phyloP scores from a whole-genome alignment of 441 rosid species.

The Viola pubescens region DNA sequence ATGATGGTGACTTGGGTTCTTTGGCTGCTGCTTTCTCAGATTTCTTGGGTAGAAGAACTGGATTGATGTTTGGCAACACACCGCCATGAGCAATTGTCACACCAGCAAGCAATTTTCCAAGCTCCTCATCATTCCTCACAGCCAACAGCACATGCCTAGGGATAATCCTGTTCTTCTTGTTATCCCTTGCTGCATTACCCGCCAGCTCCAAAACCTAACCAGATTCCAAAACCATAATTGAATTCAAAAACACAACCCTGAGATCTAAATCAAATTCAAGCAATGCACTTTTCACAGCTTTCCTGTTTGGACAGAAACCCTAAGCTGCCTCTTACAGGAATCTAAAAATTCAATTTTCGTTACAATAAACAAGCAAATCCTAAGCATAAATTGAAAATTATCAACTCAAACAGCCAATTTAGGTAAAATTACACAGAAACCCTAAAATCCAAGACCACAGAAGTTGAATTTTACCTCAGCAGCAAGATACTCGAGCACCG shows the following conservation, averaged over 20 bases:
- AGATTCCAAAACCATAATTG: neutral
- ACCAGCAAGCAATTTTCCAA: constrained; percentile 51
- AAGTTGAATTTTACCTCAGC: constrained; percentile 34
- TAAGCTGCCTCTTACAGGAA: too few relatives aligned
- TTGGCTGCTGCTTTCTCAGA: constrained; percentile 34
- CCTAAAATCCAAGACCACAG: too few relatives aligned
- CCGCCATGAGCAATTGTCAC: constrained; percentile 58
- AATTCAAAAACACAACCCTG: neutral
- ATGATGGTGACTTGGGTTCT: constrained; percentile 44
- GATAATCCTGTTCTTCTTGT: constrained; percentile 49
- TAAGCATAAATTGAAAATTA: too few relatives aligned
- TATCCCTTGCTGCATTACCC: constrained; percentile 78
- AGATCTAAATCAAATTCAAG: neutral
- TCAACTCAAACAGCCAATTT: too few relatives aligned
- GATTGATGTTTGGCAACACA: constrained; percentile 51
- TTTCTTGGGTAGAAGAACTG: constrained; percentile 47
- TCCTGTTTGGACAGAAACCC: too few relatives aligned
- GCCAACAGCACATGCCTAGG: constrained; percentile 55
- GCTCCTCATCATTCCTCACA: constrained; percentile 54
- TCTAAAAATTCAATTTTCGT: too few relatives aligned
- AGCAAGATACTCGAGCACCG: constrained; percentile 53
- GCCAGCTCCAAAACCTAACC: constrained; percentile 70
- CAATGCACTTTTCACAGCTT: neutral
- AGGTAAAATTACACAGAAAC: too few relatives aligned
- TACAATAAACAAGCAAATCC: too few relatives aligned